phyloP scores from a whole-genome alignment of 768 basidiomycete genomes.

The Tulasnella sp. region DNA sequence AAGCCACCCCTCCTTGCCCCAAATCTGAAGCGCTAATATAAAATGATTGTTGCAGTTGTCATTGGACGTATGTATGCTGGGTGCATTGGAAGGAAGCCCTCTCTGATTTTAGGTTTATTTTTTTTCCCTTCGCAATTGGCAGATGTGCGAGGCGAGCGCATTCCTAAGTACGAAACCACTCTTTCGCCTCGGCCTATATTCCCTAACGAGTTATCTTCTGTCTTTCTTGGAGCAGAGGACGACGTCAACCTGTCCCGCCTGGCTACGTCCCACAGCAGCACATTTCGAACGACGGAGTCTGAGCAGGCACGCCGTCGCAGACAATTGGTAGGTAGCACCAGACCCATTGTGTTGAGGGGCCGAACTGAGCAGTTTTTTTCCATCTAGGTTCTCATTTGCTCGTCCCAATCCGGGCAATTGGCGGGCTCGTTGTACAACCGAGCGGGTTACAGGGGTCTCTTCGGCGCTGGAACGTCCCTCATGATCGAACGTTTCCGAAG shows the following conservation, averaged over 20 bases:
- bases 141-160: neutral
- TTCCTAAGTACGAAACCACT: neutral
- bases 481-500: neutral
- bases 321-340: neutral
- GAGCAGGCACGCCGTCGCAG: neutral
- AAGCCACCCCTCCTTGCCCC: neutral
- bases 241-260: neutral
- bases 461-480: neutral
- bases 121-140: neutral
- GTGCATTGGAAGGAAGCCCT: neutral
- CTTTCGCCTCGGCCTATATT: too few relatives aligned
- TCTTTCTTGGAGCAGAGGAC: neutral
- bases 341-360: neutral
- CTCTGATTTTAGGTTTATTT: too few relatives aligned
- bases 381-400: neutral
- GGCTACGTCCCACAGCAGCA: neutral
- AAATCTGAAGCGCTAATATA: neutral
- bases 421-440: neutral
- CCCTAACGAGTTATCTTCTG: too few relatives aligned
- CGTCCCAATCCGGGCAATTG: neutral
- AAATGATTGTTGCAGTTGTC: neutral
- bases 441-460: neutral
- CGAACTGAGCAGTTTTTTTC: neutral
- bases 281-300: neutral
- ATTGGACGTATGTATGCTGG: neutral